Evolutionary conservation across 2,329 filamentous ascomycete genomes (phyloP).

Genomic region (Aspergillus ibericus): DNA sequence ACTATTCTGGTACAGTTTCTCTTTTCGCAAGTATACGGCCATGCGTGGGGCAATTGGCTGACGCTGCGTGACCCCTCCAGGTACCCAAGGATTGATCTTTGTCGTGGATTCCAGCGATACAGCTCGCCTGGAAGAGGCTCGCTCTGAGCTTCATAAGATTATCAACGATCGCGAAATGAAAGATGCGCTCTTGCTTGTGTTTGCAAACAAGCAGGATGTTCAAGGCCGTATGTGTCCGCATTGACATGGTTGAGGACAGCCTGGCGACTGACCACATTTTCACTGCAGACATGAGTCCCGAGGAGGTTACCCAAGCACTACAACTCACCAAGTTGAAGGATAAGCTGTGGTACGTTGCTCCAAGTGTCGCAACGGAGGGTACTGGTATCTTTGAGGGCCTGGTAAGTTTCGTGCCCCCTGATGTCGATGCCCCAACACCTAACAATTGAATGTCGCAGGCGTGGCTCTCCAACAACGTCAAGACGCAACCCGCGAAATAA

Average conservation of each 20-base stretch:
- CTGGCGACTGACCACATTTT: slow-evolving; percentile 18
- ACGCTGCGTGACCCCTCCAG: slow-evolving; percentile 45
- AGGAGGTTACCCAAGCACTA: slow-evolving; percentile 76
- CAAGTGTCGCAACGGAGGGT: slow-evolving; percentile 77
- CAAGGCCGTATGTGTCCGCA: slow-evolving; percentile 62
- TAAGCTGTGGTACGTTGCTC: slow-evolving; percentile 82
- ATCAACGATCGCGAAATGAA: slow-evolving; percentile 98
- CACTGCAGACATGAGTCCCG: slow-evolving; percentile 69
- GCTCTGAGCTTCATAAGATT: slow-evolving; percentile 91
- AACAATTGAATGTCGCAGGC: slow-evolving; percentile 44
- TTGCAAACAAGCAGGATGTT: slow-evolving; percentile 99
- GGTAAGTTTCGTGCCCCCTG: slow-evolving; percentile 44
- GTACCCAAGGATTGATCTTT: slow-evolving; percentile 97
- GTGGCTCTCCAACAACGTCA: slow-evolving; percentile 84
- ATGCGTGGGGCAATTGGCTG: neutral
- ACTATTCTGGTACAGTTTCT: slow-evolving; percentile 70
- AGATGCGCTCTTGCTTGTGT: slow-evolving; percentile 88
- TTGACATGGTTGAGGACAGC: neutral
- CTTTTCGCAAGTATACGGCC: neutral
- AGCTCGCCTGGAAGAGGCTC: slow-evolving; percentile 86
- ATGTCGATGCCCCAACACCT: slow-evolving; percentile 3
- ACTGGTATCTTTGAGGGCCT: slow-evolving; percentile 80
- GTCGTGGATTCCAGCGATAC: slow-evolving; percentile 96
- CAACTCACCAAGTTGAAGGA: slow-evolving; percentile 76
- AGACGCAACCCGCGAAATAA: slow-evolving; percentile 52